Evolutionary conservation across 148 eudicot genomes (phyloP), one percentile per base, ranked within the genome.

Genomic region (Rhododendron ovatum): DNA sequence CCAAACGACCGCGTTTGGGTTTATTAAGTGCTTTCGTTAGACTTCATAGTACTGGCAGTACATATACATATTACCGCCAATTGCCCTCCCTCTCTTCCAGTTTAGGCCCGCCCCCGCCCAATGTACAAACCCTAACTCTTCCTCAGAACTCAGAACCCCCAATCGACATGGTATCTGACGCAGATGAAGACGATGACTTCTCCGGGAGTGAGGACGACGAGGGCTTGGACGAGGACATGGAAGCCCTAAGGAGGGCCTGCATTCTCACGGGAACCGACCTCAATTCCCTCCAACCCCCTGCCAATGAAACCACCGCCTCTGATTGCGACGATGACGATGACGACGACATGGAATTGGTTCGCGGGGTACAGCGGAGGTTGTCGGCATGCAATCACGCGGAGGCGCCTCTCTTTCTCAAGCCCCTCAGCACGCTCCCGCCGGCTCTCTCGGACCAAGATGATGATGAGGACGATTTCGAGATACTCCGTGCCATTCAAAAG

Each of bases 401-500:
- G 26, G 84, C 71, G 28, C 90, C 94, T 7, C 48, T 91, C 53
- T 78, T 76, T 15, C 43, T 89, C 87, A 92, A 92, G 48, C 96
- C 98, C 7, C 82, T 93, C 47, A 82, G 80, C 13, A 80, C 89
- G n/a, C 88, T 91, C 12, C 92, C 92, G 1, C 94, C 95, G 15
- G 87, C 81, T 65, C 18, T n/a, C 51, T 90, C 90, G 3, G 98
- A 91, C 78, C 33, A 10, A 67, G 79, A 75, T 20, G 93, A 92
- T 48, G 95, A 92, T 1, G 99, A 94, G 7, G 96, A 96, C 61
- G 99, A 95, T 91, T 93, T 91, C 20, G 98, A 93, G 83, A 90
- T 91, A 50, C 91, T 93, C 20, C 92, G 93, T 24, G 91, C 93
- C 28, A 95, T 95, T 69, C 90, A 91, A 86, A 84, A 84, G 77